Evolutionary conservation across 2,329 filamentous ascomycete genomes (phyloP).

Genomic region (Fusarium sororula): DNA sequence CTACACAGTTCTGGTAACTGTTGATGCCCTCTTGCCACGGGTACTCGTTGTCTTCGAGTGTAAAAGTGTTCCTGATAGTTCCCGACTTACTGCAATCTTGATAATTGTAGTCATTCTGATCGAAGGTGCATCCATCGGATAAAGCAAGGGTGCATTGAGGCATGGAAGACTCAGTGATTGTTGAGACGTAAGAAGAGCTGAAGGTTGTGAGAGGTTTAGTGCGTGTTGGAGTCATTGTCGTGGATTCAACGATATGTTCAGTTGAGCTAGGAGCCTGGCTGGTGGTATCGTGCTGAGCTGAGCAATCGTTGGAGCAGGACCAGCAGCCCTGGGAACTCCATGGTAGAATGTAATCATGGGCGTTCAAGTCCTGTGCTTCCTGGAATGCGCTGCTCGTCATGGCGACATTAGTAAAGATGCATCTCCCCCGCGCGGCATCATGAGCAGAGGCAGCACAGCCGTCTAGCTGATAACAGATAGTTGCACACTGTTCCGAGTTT

Average conservation of each 20-base stretch:
- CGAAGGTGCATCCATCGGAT: not conserved
- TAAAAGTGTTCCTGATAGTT: not conserved
- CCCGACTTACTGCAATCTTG: not conserved
- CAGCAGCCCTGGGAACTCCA: slow-evolving; percentile 3
- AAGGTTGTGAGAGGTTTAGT: slow-evolving; percentile 4
- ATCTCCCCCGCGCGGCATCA: not conserved
- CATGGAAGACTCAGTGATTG: slow-evolving; percentile 5
- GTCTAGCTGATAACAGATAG: not conserved
- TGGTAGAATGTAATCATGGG: not conserved
- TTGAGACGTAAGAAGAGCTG: not conserved
- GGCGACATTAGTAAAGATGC: not conserved
- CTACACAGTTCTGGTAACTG: not conserved
- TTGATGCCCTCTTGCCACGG: not conserved
- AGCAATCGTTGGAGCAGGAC: not conserved
- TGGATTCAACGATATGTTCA: not conserved
- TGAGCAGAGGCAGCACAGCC: not conserved
- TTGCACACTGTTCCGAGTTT: not conserved
- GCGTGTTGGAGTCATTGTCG: not conserved
- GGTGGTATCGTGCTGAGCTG: not conserved
- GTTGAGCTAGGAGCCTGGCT: not conserved
- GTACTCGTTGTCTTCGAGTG: slow-evolving; percentile 2
- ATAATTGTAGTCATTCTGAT: not conserved
- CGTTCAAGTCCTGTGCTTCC: not conserved
- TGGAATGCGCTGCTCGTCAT: not conserved
- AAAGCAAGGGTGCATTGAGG: slow-evolving; percentile 18